Percentiles rank a stretch among this genome's conserved stretches.
Conservation (phyloP, 768 basidiomycete genomes). For the Russula ochroleuca region DNA sequence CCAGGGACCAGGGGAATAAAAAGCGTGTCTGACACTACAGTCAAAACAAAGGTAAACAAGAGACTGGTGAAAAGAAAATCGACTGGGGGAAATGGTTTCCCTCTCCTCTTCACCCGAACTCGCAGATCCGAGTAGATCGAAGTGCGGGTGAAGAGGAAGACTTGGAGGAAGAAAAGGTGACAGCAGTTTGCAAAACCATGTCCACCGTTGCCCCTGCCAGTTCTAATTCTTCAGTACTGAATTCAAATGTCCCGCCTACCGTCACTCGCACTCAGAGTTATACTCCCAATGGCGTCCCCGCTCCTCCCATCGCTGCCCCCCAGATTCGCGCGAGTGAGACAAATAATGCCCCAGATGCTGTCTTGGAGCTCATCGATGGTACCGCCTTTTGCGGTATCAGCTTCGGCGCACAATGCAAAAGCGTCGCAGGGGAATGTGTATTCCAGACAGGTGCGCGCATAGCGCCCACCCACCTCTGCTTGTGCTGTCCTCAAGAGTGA, state of each 20-base stretch:
- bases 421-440: slow-evolving; percentile 95
- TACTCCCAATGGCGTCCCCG: slow-evolving; percentile 36
- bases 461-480: slow-evolving; percentile 9
- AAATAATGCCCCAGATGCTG: slow-evolving; percentile 45
- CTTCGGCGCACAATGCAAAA: slow-evolving; percentile 90
- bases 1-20: no score
- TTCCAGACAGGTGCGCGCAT: slow-evolving; percentile 88
- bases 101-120: slow-evolving; percentile 25
- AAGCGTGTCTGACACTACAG: background rate
- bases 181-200: slow-evolving; percentile 6
- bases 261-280: slow-evolving; percentile 46
- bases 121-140: background rate
- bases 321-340: slow-evolving; percentile 28
- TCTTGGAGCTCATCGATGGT: slow-evolving; percentile 89
- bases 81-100: background rate
- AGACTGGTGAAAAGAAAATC: background rate
- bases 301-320: slow-evolving; percentile 37
- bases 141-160: slow-evolving; percentile 26
- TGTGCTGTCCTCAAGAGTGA: slow-evolving; percentile 20
- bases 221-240: background rate
- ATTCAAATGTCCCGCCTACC: slow-evolving; percentile 36
- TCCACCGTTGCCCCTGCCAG: slow-evolving; percentile 3
- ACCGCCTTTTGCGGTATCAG: slow-evolving; percentile 83
- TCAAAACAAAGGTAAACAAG: slow-evolving; percentile 17
- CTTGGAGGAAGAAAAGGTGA: background rate